Evolutionary conservation across 768 basidiomycete genomes (phyloP).

Genomic region (Tulasnella sp.): DNA sequence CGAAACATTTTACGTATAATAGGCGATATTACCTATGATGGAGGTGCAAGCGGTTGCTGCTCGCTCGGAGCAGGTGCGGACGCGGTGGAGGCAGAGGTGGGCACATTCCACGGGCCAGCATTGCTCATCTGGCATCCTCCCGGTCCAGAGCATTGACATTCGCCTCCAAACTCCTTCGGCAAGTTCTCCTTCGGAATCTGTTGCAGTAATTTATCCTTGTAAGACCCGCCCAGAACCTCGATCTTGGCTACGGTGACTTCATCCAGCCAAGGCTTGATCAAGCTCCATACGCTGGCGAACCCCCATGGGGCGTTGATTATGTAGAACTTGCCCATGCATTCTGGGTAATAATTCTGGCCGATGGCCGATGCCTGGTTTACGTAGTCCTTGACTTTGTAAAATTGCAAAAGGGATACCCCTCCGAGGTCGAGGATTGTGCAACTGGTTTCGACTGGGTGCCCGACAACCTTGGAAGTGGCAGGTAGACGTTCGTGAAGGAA

Average conservation of each 20-base stretch:
- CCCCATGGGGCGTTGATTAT: conserved; percentile 97
- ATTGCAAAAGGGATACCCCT: conserved; percentile 65
- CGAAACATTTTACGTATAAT: background rate
- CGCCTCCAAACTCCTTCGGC: conserved; percentile 83
- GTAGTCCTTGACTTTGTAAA: conserved; percentile 92
- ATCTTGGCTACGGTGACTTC: conserved; percentile 95
- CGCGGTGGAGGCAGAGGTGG: background rate
- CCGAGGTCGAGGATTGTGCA: conserved; percentile 97
- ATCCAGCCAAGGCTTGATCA: conserved; percentile 94
- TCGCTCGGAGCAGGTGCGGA: background rate
- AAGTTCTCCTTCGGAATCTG: conserved; percentile 86
- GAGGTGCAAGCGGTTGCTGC: background rate
- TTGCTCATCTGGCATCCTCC: conserved; percentile 88
- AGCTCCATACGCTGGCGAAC: conserved; percentile 83
- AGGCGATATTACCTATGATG: background rate
- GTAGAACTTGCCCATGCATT: conserved; percentile 97
- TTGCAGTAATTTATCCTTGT: conserved; percentile 72
- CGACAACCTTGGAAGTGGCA: conserved; percentile 65
- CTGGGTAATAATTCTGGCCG: conserved; percentile 90
- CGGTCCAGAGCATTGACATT: conserved; percentile 60
- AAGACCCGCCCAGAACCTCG: conserved; percentile 76
- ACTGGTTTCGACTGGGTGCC: conserved; percentile 91
- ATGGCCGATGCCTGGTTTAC: conserved; percentile 73
- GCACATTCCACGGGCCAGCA: conserved; percentile 84
- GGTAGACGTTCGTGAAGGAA: conserved; percentile 80